Evolutionary conservation across 2,329 filamentous ascomycete species (phyloP).

Genomic region (Rhynchosporium agropyri): DNA sequence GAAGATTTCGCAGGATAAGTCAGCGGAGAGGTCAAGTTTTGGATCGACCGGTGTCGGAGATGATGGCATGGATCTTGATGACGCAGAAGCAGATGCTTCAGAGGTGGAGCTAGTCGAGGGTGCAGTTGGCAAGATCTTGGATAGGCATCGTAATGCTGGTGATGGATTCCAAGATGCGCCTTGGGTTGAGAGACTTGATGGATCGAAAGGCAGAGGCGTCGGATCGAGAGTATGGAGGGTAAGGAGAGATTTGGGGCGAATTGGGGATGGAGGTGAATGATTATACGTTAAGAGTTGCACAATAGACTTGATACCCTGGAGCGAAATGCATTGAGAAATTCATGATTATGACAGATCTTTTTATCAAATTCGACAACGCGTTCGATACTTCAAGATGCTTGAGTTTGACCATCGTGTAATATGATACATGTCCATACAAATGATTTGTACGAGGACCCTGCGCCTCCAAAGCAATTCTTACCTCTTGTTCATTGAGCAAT

Average conservation of each 20-base stretch:
- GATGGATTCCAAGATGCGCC: constrained; percentile 48
- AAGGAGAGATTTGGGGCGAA: constrained; percentile 59
- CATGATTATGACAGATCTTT: not conserved
- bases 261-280: constrained; percentile 31
- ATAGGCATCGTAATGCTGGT: constrained; percentile 28
- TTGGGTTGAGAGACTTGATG: constrained; percentile 62
- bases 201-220: constrained; percentile 56
- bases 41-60: not conserved
- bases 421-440: constrained; percentile 1
- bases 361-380: not conserved
- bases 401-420: constrained; percentile 5
- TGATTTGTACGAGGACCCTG: constrained; percentile 5
- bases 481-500: constrained; percentile 2
- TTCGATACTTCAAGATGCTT: not conserved
- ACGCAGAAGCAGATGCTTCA: constrained; percentile 18
- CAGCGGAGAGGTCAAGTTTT: constrained; percentile 31
- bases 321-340: not conserved
- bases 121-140: constrained; percentile 1
- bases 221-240: constrained; percentile 67
- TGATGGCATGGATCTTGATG: constrained; percentile 8
- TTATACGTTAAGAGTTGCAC: not conserved
- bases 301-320: not conserved
- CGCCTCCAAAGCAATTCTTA: not conserved
- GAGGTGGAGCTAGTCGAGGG: constrained; percentile 15
- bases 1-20: constrained; percentile 26